Conservation (phyloP, 116 monocot genomes). For the Zostera marina region DNA sequence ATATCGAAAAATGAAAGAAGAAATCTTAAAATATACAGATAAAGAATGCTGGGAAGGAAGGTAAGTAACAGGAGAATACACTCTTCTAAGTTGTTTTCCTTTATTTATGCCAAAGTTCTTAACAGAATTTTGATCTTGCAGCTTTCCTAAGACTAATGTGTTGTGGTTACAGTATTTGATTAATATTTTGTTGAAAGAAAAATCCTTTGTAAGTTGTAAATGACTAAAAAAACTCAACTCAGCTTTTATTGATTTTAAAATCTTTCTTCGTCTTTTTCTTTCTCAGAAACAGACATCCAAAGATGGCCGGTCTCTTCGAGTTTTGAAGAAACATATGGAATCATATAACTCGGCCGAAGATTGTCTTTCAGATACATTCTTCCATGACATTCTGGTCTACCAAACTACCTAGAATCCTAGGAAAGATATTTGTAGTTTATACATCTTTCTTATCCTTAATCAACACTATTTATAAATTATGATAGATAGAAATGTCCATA, state of each 20-base stretch:
- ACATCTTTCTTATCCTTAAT: too few species aligned
- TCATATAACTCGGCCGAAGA: slow-evolving; percentile 53
- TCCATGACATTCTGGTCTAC: slow-evolving; percentile 32
- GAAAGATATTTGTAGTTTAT: neutral
- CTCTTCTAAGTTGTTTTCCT: neutral
- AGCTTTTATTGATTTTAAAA: neutral
- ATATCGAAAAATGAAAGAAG: slow-evolving; percentile 74
- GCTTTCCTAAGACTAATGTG: slow-evolving; percentile 89
- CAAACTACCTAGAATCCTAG: neutral
- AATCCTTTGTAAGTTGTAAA: slow-evolving; percentile 59
- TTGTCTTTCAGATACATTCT: slow-evolving; percentile 55
- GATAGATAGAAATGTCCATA: too few species aligned
- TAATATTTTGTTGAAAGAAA: slow-evolving; percentile 63
- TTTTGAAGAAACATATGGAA: slow-evolving; percentile 59
- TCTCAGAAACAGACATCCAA: slow-evolving; percentile 43
- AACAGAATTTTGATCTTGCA: slow-evolving; percentile 12
- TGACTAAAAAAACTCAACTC: neutral
- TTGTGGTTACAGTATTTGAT: slow-evolving; percentile 88
- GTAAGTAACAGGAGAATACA: slow-evolving; percentile 11
- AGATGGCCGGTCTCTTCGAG: slow-evolving; percentile 66
- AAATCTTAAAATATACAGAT: too few species aligned
- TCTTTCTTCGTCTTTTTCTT: neutral
- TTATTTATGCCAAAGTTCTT: neutral
- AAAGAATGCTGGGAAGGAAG: slow-evolving; percentile 77
- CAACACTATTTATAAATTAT: too few species aligned